A percentile compares a stretch with the other conserved stretches of the same genome.
phyloP scores from a whole-genome alignment of 169 alveolate genomes.

The Eimeria acervulina region DNA sequence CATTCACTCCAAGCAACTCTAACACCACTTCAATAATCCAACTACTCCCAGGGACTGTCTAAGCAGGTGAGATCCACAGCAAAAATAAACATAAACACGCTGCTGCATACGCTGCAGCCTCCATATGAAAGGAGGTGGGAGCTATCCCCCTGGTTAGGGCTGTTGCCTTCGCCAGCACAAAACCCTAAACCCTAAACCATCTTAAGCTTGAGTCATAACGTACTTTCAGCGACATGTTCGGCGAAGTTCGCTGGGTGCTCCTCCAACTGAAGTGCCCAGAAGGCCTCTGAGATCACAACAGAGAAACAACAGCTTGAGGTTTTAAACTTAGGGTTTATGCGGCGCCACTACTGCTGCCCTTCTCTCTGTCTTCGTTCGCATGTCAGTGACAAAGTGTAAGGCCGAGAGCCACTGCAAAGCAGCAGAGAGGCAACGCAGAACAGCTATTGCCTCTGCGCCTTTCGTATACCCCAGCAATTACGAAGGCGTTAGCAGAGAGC shows the following conservation, averaged over 20 bases:
- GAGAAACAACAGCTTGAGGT: not conserved
- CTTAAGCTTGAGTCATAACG: not conserved
- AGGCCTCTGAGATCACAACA: conserved; percentile 71
- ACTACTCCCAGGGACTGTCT: not conserved
- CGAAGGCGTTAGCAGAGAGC: not conserved
- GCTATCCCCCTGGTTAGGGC: no score
- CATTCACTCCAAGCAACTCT: not conserved
- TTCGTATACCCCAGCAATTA: not conserved
- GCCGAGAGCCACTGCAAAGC: not conserved
- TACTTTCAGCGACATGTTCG: conserved; percentile 71
- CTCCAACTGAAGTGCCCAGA: conserved; percentile 82
- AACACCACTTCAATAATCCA: not conserved
- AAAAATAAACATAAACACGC: not conserved
- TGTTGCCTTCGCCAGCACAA: not conserved
- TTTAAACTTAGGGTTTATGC: not conserved
- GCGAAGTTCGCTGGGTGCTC: conserved; percentile 81
- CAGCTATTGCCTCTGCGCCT: no score
- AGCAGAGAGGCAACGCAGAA: no score
- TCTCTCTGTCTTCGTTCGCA: not conserved
- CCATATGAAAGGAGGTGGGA: not conserved
- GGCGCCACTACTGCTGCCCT: not conserved
- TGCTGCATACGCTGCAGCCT: not conserved
- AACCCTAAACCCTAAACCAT: conserved; percentile 11
- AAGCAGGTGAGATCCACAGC: not conserved
- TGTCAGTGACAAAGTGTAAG: not conserved